Base-by-base conservation (phyloP, 306 rosid species). In the Clitoria ternatea region DNA sequence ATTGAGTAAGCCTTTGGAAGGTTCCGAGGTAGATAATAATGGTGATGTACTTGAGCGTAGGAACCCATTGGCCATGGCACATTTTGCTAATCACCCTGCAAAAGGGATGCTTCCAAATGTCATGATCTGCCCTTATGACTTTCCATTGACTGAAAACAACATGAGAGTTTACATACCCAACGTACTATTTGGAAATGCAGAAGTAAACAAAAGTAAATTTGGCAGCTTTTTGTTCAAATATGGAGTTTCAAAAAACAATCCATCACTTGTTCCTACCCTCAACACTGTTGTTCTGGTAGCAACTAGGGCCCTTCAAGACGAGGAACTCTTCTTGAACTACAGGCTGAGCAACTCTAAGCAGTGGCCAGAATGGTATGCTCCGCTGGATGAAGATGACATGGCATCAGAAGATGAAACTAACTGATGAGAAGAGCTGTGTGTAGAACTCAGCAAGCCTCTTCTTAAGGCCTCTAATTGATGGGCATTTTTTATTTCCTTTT, bases 91-190 rank as follows among this genome's bases (percentile, higher is more conserved):
- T 70, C 95, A 89, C 81, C 98, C 98, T 27, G 80, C 89, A 20
- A 85, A 89, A 83, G 94, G 82, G 57, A 70, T 84, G 85, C 72
- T 55, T 35, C 97, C 97, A 74, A 93, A 93, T 80, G 97, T 88
- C 68, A 90, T 90, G 88, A 69, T 90, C 52, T 93, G 98, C 76
- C 96, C 92, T 37, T 93, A 84, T 76, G 97, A 93, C 81, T 93
- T 89, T 77, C 98, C 97, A 39, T 80, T 90, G 71, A 69, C 81
- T 5, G 96, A 90, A 69, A 90, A 76, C 35, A 69, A 67, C 69
- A 90, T 87, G 92, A 81, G 95, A 55, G 81, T 54, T 15, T 90
- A 89, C 85, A 85, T 94, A 78, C 98, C 98, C 39, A 94, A 90
- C 36, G 54, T 87, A 17, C 49, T 62, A 55, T 88, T 85, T 77